Conservation (phyloP, 768 basidiomycete genomes). For the Collybia sordida region DNA sequence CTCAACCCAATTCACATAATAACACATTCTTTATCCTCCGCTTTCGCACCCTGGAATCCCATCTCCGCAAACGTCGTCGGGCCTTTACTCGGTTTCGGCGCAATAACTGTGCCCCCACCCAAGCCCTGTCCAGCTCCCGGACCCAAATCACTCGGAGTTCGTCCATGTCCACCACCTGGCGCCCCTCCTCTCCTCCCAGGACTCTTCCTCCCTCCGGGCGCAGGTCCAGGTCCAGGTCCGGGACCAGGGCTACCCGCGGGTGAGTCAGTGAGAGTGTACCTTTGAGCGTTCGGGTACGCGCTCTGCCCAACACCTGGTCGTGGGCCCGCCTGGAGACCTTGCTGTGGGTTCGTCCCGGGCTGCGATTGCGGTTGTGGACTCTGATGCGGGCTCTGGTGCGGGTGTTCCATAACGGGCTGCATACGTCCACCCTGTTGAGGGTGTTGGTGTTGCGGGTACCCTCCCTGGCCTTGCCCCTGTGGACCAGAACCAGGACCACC, state of each 20-base stretch:
- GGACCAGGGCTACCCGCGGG: constrained; percentile 14
- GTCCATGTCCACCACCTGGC: too few relatives aligned
- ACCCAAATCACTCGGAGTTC: background rate
- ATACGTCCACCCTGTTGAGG: too few relatives aligned
- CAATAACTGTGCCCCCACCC: constrained; percentile 21
- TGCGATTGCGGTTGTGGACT: constrained; percentile 3
- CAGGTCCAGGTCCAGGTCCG: constrained; percentile 11
- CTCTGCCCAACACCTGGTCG: constrained; percentile 11
- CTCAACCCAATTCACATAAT: constrained; percentile 62
- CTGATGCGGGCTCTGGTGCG: background rate
- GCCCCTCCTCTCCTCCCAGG: constrained; percentile 5
- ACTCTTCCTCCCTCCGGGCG: constrained; percentile 14
- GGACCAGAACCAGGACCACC: background rate
- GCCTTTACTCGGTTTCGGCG: constrained; percentile 29
- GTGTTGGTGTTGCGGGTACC: too few relatives aligned
- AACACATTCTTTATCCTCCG: constrained; percentile 80
- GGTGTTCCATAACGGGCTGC: background rate
- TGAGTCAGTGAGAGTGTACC: constrained; percentile 51
- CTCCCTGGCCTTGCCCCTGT: background rate
- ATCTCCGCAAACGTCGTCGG: constrained; percentile 91
- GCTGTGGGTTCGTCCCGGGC: background rate
- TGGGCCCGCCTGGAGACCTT: constrained; percentile 5
- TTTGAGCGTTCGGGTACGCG: constrained; percentile 31
- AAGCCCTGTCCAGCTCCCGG: constrained; percentile 9
- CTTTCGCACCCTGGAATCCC: constrained; percentile 80